phyloP scores from a whole-genome alignment of 2,329 filamentous ascomycete species.

The Nemania serpens region DNA sequence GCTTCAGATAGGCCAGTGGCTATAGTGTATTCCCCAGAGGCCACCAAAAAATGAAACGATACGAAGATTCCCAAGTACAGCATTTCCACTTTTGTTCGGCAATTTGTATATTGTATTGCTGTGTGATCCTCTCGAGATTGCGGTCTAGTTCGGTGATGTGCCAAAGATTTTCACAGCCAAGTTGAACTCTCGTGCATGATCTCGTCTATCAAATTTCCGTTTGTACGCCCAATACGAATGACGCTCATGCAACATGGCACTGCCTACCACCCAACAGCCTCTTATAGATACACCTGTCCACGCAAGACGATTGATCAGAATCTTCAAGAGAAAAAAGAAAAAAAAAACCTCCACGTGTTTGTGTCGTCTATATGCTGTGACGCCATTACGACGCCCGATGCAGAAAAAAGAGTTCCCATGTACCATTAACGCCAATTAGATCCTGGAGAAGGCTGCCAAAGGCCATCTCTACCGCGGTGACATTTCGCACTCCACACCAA shows the following conservation, averaged over 20 bases:
- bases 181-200: background rate
- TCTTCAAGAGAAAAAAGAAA: slow-evolving; percentile 1
- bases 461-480: slow-evolving; percentile 8
- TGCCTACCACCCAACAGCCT: background rate
- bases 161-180: background rate
- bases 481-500: background rate
- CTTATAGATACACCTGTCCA: slow-evolving; percentile 8
- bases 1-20: slow-evolving; percentile 39
- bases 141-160: no score
- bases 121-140: background rate
- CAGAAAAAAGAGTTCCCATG: background rate
- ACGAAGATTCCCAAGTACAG: slow-evolving; percentile 35
- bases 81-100: background rate
- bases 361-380: slow-evolving; percentile 23
- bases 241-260: slow-evolving; percentile 5
- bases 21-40: slow-evolving; percentile 37
- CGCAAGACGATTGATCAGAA: slow-evolving; percentile 9
- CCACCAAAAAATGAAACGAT: slow-evolving; percentile 38
- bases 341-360: background rate
- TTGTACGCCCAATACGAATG: slow-evolving; percentile 15
- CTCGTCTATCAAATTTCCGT: slow-evolving; percentile 2
- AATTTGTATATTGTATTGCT: background rate
- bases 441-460: slow-evolving; percentile 1
- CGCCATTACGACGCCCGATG: slow-evolving; percentile 6
- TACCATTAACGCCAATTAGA: slow-evolving; percentile 26